These are phyloP conservation scores for Botryotinia calthae DNA, from an alignment of 2,329 filamentous ascomycete genomes.

Conservation along the genomic window DNA sequence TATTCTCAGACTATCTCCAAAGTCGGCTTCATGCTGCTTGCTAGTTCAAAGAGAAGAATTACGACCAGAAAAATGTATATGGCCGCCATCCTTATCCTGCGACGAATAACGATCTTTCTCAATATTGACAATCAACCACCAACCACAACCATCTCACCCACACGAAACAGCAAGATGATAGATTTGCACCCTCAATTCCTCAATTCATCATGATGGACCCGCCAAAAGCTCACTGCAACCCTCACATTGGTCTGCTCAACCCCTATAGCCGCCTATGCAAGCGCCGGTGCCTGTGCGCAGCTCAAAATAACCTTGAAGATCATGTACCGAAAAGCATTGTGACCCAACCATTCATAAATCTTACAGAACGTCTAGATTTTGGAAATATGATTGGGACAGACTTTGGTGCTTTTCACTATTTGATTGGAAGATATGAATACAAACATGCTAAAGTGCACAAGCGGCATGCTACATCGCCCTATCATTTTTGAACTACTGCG, in stretches of 20 bases:
- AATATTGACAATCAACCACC: neutral
- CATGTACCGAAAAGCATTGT: neutral
- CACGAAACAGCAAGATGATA: neutral
- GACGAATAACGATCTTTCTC: neutral
- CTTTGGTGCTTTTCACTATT: neutral
- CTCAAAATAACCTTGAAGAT: neutral
- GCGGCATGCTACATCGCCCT: neutral
- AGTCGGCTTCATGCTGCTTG: neutral
- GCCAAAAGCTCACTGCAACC: neutral
- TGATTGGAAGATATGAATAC: constrained; percentile 9
- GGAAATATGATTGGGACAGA: neutral
- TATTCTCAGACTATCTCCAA: neutral
- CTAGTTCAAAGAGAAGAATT: too few relatives aligned
- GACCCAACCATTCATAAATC: constrained; percentile 1
- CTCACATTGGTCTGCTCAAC: constrained; percentile 2
- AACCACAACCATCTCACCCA: neutral
- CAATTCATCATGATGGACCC: neutral
- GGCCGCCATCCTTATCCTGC: neutral
- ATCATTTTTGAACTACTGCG: neutral
- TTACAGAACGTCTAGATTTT: neutral
- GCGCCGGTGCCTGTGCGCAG: neutral
- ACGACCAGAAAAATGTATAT: neutral
- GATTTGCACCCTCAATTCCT: neutral
- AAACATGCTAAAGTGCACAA: neutral
- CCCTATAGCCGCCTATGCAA: constrained; percentile 6